Percentiles rank a stretch among this genome's conserved stretches.
These are phyloP conservation scores for Scutellaria barbata DNA, from an alignment of 257 asterid species.

Conservation along the genomic window DNA sequence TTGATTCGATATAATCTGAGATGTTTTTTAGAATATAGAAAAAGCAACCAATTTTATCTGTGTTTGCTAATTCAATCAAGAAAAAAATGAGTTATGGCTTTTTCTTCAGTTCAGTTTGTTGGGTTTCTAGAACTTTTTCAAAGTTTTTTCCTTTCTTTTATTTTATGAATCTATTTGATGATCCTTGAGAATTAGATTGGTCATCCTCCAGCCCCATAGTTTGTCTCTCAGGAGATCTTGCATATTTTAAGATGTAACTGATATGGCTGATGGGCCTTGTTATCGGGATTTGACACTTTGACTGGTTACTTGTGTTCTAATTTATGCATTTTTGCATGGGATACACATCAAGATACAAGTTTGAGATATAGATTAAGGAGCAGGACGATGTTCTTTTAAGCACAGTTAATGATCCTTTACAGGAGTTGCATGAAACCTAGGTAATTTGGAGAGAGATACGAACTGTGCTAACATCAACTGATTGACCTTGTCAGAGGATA, in stretches of 20 bases:
- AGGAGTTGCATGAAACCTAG: constrained; percentile 16
- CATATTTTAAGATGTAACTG: constrained; percentile 15
- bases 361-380: background rate
- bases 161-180: background rate
- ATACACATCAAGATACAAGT: background rate
- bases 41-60: constrained; percentile 14
- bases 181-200: background rate
- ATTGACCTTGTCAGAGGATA: background rate
- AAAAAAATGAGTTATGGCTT: background rate
- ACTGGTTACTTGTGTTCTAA: constrained; percentile 11
- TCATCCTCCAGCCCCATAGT: background rate
- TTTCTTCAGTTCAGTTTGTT: constrained; percentile 13
- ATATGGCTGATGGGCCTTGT: constrained; percentile 6
- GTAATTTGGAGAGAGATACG: constrained; percentile 8
- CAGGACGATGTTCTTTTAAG: constrained; percentile 1
- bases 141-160: background rate
- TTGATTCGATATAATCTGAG: background rate
- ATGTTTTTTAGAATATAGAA: background rate
- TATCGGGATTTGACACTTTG: background rate
- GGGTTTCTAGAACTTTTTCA: background rate
- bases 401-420: background rate
- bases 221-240: background rate
- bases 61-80: constrained; percentile 13
- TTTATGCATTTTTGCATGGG: constrained; percentile 12
- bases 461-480: background rate